Evolutionary conservation across 495 filamentous ascomycete species (phyloP), one percentile per base, ranked within the genome.

Genomic region (Geoglossum glabrum): DNA sequence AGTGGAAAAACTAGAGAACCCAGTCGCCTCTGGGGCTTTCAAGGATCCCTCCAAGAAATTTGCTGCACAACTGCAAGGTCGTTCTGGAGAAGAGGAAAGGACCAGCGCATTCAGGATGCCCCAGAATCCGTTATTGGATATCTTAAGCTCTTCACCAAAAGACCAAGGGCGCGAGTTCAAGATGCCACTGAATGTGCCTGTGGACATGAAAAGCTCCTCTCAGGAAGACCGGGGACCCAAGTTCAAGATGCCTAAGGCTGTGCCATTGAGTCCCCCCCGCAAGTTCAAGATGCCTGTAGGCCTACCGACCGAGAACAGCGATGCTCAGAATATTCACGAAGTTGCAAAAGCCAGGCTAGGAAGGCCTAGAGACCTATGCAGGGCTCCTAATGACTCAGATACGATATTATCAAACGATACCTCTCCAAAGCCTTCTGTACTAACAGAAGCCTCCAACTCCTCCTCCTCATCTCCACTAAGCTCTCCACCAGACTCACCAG

Each of bases 401-500:
- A 15, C 49, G 8, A 4, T 31, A 11, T 27, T 27, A 13, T 21
- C 56, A 34, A 58, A 30, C 3, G 56, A 52, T 23, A 31, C 30
- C 21, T 58, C 56, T 15, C 19, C 56, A 26, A 27, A 30, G 43
- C 30, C 56, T 26, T 47, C 25, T 52, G 43, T 21, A 10, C 15
- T 19, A 46, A 21, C 43, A 19, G 21, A n/a, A 23, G 23, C 56
- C 31, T 4, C 43, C 40, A 30, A 52, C 9, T 58, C 31, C 5
- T 30, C 54, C 0, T 26, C 50, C 17, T 58, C 56, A 4, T 60
- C 58, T 23, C 21, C 54, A 2, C 51, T 60, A 4, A 60, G 50
- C 51, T 56, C 49, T 33, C 58, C 50, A 3, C 33, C 58, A 17
- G 51, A 46, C n/a, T 60, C 58, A 17, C 49, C 58, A 46, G 1